These are phyloP conservation scores for Candida suzukii DNA, from an alignment of 805 yeast genomes.

Conservation along the genomic window DNA sequence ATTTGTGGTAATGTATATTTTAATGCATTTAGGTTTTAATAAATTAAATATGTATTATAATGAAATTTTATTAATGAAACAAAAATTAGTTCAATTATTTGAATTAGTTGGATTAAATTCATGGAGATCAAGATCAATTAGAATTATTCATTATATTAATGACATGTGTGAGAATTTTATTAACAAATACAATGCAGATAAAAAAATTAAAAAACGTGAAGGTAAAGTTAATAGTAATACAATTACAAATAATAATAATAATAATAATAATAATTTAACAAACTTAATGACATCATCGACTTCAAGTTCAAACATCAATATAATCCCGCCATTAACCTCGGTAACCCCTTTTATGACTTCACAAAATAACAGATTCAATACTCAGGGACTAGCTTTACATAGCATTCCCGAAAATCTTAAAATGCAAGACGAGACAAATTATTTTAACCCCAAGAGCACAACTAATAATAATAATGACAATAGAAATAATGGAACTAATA, in stretches of 20 bases:
- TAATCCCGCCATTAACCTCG: no score
- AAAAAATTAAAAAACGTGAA: no score
- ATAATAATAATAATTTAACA: no score
- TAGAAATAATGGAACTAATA: slow-evolving; percentile 3
- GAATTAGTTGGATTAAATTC: slow-evolving; percentile 17
- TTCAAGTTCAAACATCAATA: no score
- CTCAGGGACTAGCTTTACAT: slow-evolving; percentile 1
- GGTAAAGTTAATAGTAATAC: no score
- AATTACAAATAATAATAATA: no score
- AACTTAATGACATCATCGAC: no score
- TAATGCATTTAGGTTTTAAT: slow-evolving; percentile 35
- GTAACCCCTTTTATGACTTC: not conserved
- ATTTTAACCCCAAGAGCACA: not conserved
- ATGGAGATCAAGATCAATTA: slow-evolving; percentile 24
- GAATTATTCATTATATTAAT: slow-evolving; percentile 24
- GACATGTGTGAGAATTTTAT: slow-evolving; percentile 25
- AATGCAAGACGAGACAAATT: not conserved
- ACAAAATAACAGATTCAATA: not conserved
- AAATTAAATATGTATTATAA: slow-evolving; percentile 19
- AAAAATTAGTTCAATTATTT: slow-evolving; percentile 23
- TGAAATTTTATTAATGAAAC: slow-evolving; percentile 17
- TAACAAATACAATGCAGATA: slow-evolving; percentile 11
- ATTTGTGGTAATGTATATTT: slow-evolving; percentile 40
- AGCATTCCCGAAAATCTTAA: slow-evolving; percentile 12
- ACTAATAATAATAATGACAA: slow-evolving; percentile 1